Base-by-base conservation (phyloP, 345 rosid genomes). In the Heritiera littoralis region DNA sequence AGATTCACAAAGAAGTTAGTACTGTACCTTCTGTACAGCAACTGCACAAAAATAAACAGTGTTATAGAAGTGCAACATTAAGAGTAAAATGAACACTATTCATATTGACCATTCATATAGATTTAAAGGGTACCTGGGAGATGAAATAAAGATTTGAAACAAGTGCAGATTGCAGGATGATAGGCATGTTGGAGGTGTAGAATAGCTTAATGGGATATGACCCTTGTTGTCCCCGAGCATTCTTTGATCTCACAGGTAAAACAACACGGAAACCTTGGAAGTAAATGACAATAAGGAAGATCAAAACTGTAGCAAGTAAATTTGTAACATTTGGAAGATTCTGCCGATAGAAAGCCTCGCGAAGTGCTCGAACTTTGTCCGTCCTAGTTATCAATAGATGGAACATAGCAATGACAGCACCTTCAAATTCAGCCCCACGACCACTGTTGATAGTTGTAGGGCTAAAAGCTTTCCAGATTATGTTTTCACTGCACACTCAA, bases 111-210 rank as follows among this genome's bases (percentile, higher is more conserved):
- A 23, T 23, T 23, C 28, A 23, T 23, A 23, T 23, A 23, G 28
- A 23, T 23, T 23, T 23, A 23, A 5, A 20, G 59, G 73, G 64
- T 79, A 89, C 94, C 90, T 91, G 95, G 69, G 93, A 89, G 85
- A 91, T 85, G 83, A 91, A 91, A 83, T 86, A 91, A 51, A 91
- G 89, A 82, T 89, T 90, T 38, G 95, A 78, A 64, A 91, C 93
- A 78, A 91, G 93, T 35, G 95, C 93, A 74, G 95, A 91, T 59
- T 91, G 95, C 65, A 91, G 86, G 84, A 91, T 91, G 81, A 90
- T 91, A 46, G 95, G 95, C 95, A 91, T 91, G 88, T 90, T 91
- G 13, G 95, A 91, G 76, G 95, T 91, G 87, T 91, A 91, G 81
- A 89, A 91, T 66, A 89, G 82, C 86, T 91, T 91, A 75, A 91